phyloP scores from a whole-genome alignment of 2,329 filamentous ascomycete genomes.

The Fusarium sp. region DNA sequence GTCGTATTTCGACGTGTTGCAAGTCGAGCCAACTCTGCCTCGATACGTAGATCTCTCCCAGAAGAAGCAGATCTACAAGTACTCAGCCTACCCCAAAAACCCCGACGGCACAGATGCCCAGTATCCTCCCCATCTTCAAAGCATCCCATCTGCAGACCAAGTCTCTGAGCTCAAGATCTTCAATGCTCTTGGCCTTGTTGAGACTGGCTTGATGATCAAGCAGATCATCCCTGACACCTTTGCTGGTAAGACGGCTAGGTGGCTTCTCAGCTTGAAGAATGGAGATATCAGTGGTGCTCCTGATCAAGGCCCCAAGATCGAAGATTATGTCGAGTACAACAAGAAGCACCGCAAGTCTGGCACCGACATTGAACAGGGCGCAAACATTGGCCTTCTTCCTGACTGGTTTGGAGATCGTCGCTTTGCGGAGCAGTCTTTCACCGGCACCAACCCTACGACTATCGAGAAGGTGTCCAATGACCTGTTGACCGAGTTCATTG shows the following conservation, averaged over 20 bases:
- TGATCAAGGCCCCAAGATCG: constrained; percentile 46
- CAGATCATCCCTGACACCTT: constrained; percentile 50
- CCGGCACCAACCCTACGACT: constrained; percentile 58
- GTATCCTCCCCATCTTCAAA: constrained; percentile 49
- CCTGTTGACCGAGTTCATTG: constrained; percentile 51
- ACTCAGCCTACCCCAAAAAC: constrained; percentile 38
- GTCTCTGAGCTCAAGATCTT: constrained; percentile 46
- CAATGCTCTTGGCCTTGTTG: constrained; percentile 46
- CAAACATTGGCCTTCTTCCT: constrained; percentile 49
- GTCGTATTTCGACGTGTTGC: constrained; percentile 50
- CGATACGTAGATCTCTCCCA: constrained; percentile 45
- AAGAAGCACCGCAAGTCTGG: constrained; percentile 49
- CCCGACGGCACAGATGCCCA: constrained; percentile 42
- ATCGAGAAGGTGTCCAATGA: constrained; percentile 54
- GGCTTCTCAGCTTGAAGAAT: constrained; percentile 44
- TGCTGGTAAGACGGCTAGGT: constrained; percentile 46
- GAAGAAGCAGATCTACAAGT: constrained; percentile 48
- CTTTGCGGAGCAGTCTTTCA: constrained; percentile 59
- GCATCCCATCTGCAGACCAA: constrained; percentile 44
- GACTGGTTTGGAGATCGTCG: constrained; percentile 59
- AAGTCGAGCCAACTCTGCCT: constrained; percentile 49
- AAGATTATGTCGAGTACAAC: constrained; percentile 50
- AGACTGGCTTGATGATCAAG: constrained; percentile 47
- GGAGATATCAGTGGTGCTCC: constrained; percentile 43
- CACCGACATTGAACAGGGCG: constrained; percentile 49